Evolutionary conservation across 2,329 filamentous ascomycete genomes (phyloP), one percentile per base, ranked within the genome.

Genomic region (Penicillium hesseltinei): DNA sequence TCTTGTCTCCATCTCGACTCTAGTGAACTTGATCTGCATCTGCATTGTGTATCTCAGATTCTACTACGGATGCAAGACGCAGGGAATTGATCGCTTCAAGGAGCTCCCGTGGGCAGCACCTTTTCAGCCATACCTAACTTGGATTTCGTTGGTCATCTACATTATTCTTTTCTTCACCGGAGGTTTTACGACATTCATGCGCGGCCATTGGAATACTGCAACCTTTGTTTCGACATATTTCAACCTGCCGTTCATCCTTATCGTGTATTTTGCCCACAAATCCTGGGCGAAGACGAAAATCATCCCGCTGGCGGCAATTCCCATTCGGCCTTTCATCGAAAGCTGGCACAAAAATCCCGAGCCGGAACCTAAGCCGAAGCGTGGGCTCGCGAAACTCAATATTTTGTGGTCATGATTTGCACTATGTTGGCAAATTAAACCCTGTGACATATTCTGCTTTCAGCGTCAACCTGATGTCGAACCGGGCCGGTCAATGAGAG

Each of bases 151-250:
- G 3, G 64, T 81, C 19, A 64, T 86, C 21, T 81, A 89, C 38
- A 65, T 73, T 3, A 69, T 90, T n/a, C 75, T 91, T 2, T 85
- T 82, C 10, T 72, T 91, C 5, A 86, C 88, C 52, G 88, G 88
- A 60, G 88, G 87, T 0, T 91, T 89, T 71, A 80, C 84, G 11
- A 66, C 64, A 0, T 71, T 70, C 25, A 63, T 69, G 33, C 57
- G 64, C 5, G 62, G 62, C 0, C 51, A 62, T 17, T 70, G 67
- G 67, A 56, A 23, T 35, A 82, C 88, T 8, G 89, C 90, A 68
- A 86, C 85, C 65, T 83, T 84, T 0, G 74, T 80, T 54, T 83
- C 82, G 0, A 78, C 81, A 0, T 87, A 87, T 63, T 75, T 86
- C 25, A 83, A 83, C n/a, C 80, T 87, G 27, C 82, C 83, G 0